Conservation (phyloP, 352 stramenopile genomes). For the Globisporangium polare region DNA sequence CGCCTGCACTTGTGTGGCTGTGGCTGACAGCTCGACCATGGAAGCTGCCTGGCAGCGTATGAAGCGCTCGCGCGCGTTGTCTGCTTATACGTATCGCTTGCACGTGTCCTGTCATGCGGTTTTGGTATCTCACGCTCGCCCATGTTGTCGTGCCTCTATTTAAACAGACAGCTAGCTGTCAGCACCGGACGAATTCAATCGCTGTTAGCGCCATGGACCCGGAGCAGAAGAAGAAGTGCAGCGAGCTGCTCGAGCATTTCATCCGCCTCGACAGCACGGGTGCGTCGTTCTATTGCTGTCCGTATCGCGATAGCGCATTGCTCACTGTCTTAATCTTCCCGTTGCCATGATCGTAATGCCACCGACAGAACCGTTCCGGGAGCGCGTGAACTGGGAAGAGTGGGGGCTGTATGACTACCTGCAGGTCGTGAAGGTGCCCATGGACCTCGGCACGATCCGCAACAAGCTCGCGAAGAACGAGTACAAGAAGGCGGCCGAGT, state of each 20-base stretch:
- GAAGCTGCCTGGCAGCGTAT: too few species aligned
- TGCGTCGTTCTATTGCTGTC: constrained; percentile 11
- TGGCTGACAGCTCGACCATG: too few species aligned
- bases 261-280: constrained; percentile 75
- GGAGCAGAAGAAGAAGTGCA: constrained; percentile 80
- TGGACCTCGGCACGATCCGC: constrained; percentile 90
- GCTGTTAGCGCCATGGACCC: constrained; percentile 61
- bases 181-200: too few species aligned
- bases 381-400: constrained; percentile 89
- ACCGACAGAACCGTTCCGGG: constrained; percentile 64
- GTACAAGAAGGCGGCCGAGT: constrained; percentile 82
- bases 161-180: too few species aligned
- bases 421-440: constrained; percentile 88
- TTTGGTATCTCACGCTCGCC: too few species aligned
- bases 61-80: too few species aligned
- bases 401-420: constrained; percentile 90
- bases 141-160: too few species aligned
- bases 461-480: constrained; percentile 72
- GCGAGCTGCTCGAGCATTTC: constrained; percentile 76
- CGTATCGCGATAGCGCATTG: too few species aligned
- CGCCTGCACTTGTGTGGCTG: too few species aligned
- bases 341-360: neutral
- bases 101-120: too few species aligned
- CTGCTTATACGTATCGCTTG: too few species aligned
- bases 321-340: constrained; percentile 4